phyloP scores from a whole-genome alignment of 2,329 filamentous ascomycete species.

The Cytospora leucostoma region DNA sequence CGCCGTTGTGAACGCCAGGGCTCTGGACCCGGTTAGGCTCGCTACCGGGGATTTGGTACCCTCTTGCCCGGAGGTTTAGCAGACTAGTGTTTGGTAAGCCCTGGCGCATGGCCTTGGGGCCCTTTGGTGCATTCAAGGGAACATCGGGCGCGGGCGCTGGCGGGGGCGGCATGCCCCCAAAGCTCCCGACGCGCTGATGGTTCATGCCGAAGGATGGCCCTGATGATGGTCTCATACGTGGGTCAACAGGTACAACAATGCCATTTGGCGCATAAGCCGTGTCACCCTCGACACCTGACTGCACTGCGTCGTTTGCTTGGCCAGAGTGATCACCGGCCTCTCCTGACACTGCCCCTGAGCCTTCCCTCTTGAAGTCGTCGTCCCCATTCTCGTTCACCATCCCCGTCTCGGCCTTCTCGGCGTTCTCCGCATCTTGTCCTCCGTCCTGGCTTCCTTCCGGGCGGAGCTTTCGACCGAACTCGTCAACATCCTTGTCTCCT shows the following conservation, averaged over 20 bases:
- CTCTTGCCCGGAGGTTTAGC: conserved; percentile 61
- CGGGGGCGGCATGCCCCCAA: conserved; percentile 28
- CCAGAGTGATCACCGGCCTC: conserved; percentile 6
- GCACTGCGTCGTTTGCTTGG: conserved; percentile 6
- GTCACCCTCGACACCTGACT: conserved; percentile 17
- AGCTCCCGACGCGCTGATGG: conserved; percentile 25
- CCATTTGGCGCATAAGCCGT: conserved; percentile 14
- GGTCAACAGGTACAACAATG: conserved; percentile 23
- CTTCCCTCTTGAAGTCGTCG: conserved; percentile 11
- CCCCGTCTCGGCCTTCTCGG: conserved; percentile 21
- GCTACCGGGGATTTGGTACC: conserved; percentile 40
- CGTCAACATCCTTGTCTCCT: conserved; percentile 33
- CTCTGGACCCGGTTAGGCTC: conserved; percentile 40
- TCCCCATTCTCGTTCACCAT: conserved; percentile 14
- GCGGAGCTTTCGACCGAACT: conserved; percentile 36
- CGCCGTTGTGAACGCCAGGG: conserved; percentile 28
- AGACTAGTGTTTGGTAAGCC: conserved; percentile 81
- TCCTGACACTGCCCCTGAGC: conserved; percentile 10
- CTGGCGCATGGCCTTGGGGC: conserved; percentile 92
- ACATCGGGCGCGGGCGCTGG: conserved; percentile 40
- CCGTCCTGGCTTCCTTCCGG: conserved; percentile 25
- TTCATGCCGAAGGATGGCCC: conserved; percentile 17
- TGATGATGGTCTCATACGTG: conserved; percentile 25
- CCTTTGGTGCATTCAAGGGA: conserved; percentile 78
- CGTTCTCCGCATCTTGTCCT: conserved; percentile 24